Conservation (phyloP, 2,329 filamentous ascomycete genomes). For the Alternaria tenuissima region DNA sequence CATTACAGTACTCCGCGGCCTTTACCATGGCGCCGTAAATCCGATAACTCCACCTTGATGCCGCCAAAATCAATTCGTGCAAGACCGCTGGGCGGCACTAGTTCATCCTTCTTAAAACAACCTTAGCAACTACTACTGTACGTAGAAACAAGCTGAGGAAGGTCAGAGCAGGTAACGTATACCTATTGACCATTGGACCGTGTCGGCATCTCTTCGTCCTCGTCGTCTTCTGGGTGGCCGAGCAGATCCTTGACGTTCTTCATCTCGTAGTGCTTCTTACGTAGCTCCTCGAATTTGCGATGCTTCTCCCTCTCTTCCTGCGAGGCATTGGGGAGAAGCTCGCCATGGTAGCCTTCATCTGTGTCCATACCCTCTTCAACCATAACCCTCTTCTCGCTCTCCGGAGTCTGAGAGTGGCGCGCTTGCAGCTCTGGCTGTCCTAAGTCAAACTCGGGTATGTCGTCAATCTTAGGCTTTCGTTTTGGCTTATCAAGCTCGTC, state of each 20-base stretch:
- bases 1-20: constrained; percentile 2
- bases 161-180: not conserved
- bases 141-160: not conserved
- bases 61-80: constrained; percentile 17
- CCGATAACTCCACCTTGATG: constrained; percentile 22
- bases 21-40: constrained; percentile 3
- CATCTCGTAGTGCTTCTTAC: constrained; percentile 99
- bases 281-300: constrained; percentile 84
- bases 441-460: constrained; percentile 90
- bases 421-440: constrained; percentile 80
- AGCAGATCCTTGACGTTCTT: constrained; percentile 88
- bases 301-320: constrained; percentile 89
- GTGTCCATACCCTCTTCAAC: constrained; percentile 65
- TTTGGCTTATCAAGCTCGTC: constrained; percentile 70
- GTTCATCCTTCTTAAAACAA: not conserved
- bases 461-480: constrained; percentile 64
- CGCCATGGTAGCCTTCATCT: constrained; percentile 62
- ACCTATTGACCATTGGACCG: constrained; percentile 13
- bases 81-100: constrained; percentile 1
- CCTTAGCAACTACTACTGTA: not conserved
- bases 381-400: constrained; percentile 78
- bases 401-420: constrained; percentile 48
- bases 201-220: constrained; percentile 18
- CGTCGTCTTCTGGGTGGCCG: constrained; percentile 54
- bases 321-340: constrained; percentile 62